Evolutionary conservation across 306 rosid species (phyloP), one percentile per base, ranked within the genome.

Genomic region (Elaeagnus macrophylla): DNA sequence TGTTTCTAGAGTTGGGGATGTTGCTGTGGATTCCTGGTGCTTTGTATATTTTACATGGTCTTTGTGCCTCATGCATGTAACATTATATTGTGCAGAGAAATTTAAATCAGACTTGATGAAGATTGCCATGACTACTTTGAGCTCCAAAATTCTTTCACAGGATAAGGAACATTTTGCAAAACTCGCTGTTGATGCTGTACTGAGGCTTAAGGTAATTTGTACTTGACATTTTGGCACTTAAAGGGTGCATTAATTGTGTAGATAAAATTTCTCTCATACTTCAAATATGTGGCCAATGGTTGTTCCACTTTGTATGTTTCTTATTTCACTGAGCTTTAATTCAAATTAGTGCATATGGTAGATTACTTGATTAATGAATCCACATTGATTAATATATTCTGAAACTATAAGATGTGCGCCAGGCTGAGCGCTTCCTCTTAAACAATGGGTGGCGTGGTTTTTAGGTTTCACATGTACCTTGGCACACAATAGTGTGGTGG

Each of bases 141-240:
- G 99, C 68, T 93, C 99, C 49, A 93, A 93, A 79, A 93, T 93
- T 77, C 94, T 93, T 48, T 93, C 96, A 8, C 96, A 82, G 64
- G 96, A 93, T 57, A 93, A 93, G 67, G 99, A 84, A 16, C 96
- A 93, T 65, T 93, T 93, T 73, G 96, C 85, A 20, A 78, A 77
- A 60, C 80, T 93, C 48, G 94, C 99, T 10, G 99, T 93, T 54
- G 96, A 93, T 69, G 99, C 97, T 50, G 97, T 91, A 46, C 70
- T 84, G 94, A 82, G 96, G 66, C 75, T 91, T 51, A 87, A 91
- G 96, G 97, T 91, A 59, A 75, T 53, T 47, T 15, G 46, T 39
- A 37, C 51, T 7, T 25, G 40, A 60, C 45, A 5, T 2, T 58
- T 9, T 47, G 19, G 57, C 42, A 48, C 15, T 48, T 54, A 25